Evolutionary conservation across 2,329 filamentous ascomycete genomes (phyloP).

Genomic region (Cercospora zeina): DNA sequence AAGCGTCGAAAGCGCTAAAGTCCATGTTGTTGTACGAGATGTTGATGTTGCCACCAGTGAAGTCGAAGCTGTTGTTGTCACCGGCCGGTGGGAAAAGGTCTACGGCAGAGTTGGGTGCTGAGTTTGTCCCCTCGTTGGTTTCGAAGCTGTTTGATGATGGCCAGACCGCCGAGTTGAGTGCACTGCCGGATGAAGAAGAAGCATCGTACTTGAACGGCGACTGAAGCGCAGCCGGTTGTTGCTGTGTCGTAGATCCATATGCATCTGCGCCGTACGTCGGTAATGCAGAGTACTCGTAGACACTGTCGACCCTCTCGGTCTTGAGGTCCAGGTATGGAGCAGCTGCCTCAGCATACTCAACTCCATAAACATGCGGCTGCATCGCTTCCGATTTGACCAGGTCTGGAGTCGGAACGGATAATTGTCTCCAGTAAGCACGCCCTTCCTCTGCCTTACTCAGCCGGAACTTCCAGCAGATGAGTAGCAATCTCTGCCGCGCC

Average conservation of each 20-base stretch:
- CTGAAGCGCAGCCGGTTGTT: constrained; percentile 28
- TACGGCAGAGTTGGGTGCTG: constrained; percentile 22
- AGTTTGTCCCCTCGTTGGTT: constrained; percentile 20
- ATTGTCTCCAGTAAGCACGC: constrained; percentile 34
- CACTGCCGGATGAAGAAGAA: constrained; percentile 29
- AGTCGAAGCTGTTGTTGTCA: constrained; percentile 45
- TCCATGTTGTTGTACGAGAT: constrained; percentile 43
- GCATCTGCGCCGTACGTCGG: constrained; percentile 18
- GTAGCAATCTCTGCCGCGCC: constrained; percentile 34
- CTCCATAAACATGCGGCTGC: background rate
- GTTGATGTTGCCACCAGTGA: constrained; percentile 44
- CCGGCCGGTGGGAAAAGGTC: constrained; percentile 25
- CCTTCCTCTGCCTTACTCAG: constrained; percentile 30
- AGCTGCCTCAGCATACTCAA: background rate
- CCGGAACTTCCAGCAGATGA: constrained; percentile 38
- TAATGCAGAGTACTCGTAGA: constrained; percentile 27
- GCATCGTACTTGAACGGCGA: constrained; percentile 40
- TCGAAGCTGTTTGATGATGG: constrained; percentile 19
- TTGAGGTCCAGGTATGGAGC: constrained; percentile 16
- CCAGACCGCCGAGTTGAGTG: constrained; percentile 36
- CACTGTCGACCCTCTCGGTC: constrained; percentile 29
- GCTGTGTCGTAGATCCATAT: constrained; percentile 12
- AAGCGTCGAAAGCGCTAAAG: constrained; percentile 34
- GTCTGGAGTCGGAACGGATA: constrained; percentile 28
- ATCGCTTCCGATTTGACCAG: background rate